phyloP scores from a whole-genome alignment of 495 filamentous ascomycete genomes.

The Aspergillus cristatus region DNA sequence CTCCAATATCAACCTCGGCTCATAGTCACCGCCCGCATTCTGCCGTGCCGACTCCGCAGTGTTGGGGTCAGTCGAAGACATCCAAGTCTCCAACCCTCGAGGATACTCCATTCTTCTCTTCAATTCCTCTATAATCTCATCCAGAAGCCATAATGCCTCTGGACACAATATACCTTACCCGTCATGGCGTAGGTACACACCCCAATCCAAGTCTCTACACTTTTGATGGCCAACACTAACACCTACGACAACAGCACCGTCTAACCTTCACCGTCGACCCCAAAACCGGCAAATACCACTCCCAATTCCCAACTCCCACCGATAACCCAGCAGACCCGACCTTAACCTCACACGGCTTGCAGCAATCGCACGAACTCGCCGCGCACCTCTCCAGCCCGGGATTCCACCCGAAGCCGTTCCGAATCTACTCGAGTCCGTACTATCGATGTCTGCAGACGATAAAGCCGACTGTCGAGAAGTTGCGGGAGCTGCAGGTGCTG shows the following conservation, averaged over 20 bases:
- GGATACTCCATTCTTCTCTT: background rate
- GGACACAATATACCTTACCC: constrained; percentile 74
- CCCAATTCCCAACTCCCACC: constrained; percentile 66
- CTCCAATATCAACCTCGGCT: constrained; percentile 11
- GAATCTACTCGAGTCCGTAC: constrained; percentile 76
- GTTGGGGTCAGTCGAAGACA: no score
- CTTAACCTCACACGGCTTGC: constrained; percentile 73
- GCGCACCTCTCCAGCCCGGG: constrained; percentile 48
- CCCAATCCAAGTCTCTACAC: no score
- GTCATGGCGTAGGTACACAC: constrained; percentile 63
- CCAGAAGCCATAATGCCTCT: constrained; percentile 43
- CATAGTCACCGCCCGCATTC: constrained; percentile 15
- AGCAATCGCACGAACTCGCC: constrained; percentile 74
- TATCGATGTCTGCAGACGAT: constrained; percentile 92
- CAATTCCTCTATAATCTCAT: background rate
- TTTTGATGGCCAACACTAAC: no score
- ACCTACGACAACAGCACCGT: constrained; percentile 56
- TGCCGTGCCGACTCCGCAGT: constrained; percentile 9
- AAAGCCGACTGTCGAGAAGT: constrained; percentile 51
- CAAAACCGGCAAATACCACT: constrained; percentile 60
- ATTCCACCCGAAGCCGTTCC: constrained; percentile 54
- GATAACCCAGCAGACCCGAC: constrained; percentile 81
- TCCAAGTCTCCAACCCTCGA: no score
- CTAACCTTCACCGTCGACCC: constrained; percentile 79
- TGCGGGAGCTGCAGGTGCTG: constrained; percentile 24